Evolutionary conservation across 768 basidiomycete species (phyloP).

Genomic region (Suillus sp.): DNA sequence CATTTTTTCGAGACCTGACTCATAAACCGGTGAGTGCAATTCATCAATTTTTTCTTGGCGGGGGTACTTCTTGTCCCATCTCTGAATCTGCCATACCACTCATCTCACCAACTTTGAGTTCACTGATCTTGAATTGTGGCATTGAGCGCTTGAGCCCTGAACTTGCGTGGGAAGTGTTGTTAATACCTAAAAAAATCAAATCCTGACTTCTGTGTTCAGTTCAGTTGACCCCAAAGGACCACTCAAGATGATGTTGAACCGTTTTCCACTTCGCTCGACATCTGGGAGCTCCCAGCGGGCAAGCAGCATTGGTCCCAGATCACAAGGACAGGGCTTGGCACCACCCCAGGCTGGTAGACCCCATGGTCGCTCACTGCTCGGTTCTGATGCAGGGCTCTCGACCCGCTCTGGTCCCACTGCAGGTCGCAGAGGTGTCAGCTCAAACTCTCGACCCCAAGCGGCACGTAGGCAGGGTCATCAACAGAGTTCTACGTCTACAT

Average conservation of each 20-base stretch:
- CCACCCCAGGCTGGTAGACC: background rate
- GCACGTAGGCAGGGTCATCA: background rate
- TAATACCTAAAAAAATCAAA: background rate
- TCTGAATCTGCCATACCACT: too few relatives aligned
- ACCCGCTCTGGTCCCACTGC: background rate
- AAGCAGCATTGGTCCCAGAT: background rate
- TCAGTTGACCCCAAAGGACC: background rate
- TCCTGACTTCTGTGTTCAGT: background rate
- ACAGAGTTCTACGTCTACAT: background rate
- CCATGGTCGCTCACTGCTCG: background rate
- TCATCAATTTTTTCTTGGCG: too few relatives aligned
- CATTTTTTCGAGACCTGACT: too few relatives aligned
- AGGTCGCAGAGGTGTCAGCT: background rate
- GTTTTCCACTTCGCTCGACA: constrained; percentile 1
- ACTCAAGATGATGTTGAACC: background rate
- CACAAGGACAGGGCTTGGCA: background rate
- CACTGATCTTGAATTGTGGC: constrained; percentile 1
- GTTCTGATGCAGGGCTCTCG: background rate
- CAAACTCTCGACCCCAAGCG: background rate
- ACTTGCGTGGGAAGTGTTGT: background rate
- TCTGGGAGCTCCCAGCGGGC: constrained; percentile 4
- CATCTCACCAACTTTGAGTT: background rate
- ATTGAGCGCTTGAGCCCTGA: background rate
- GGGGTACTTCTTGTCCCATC: too few relatives aligned
- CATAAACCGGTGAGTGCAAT: too few relatives aligned